These are phyloP conservation scores for Colletotrichum eleusines DNA, from an alignment of 2,329 filamentous ascomycete species.

Conservation along the genomic window DNA sequence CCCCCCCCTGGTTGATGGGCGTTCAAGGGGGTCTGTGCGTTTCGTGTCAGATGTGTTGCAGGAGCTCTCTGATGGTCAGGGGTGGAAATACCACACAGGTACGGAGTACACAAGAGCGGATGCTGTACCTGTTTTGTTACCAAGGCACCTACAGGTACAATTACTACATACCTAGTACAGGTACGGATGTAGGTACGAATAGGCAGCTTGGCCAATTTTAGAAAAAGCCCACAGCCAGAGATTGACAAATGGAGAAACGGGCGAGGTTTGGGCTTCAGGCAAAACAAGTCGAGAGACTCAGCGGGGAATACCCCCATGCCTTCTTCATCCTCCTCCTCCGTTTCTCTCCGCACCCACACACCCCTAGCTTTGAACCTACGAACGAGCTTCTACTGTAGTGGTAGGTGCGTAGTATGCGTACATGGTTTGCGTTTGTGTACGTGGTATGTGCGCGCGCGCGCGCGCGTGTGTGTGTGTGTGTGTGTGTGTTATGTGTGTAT, in stretches of 20 bases:
- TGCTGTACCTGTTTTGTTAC: too few relatives aligned
- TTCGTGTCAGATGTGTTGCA: conserved; percentile 43
- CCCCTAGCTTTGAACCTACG: background rate
- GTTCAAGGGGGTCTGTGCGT: conserved; percentile 26
- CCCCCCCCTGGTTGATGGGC: conserved; percentile 11
- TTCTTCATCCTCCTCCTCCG: background rate
- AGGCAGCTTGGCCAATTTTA: too few relatives aligned
- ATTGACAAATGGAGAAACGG: background rate
- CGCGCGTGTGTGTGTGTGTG: background rate
- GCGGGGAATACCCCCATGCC: background rate
- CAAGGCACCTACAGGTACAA: too few relatives aligned
- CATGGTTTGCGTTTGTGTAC: too few relatives aligned
- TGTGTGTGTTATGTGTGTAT: conserved; percentile 8
- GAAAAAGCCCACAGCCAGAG: background rate
- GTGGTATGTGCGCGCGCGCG: too few relatives aligned
- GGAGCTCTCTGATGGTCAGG: background rate
- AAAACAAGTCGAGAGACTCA: conserved; percentile 11
- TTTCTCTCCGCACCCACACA: background rate
- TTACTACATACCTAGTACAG: background rate
- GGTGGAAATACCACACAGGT: background rate
- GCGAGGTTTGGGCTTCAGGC: conserved; percentile 5
- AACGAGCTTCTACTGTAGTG: conserved; percentile 20
- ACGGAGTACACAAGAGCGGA: too few relatives aligned
- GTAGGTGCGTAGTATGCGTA: too few relatives aligned
- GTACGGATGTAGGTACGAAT: too few relatives aligned